Evolutionary conservation across 495 filamentous ascomycete species (phyloP).

Genomic region (Tetracladium setigerum): DNA sequence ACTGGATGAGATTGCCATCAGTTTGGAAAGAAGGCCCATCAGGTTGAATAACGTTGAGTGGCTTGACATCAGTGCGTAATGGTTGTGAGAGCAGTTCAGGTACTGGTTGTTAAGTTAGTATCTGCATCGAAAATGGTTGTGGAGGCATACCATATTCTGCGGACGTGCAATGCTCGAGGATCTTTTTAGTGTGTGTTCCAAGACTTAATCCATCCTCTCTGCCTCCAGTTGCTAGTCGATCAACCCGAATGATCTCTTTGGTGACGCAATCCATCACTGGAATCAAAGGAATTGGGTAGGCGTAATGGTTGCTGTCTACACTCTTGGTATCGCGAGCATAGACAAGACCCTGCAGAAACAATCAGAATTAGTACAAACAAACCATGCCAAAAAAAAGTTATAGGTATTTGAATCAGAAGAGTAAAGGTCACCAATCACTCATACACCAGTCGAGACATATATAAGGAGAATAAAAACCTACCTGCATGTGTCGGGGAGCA

Average conservation of each 20-base stretch:
- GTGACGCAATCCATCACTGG: conserved; percentile 65
- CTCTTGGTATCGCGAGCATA: conserved; percentile 43
- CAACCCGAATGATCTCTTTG: conserved; percentile 52
- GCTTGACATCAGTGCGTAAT: conserved; percentile 60
- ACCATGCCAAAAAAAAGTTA: conserved; percentile 39
- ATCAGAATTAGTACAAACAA: conserved; percentile 52
- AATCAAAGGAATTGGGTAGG: conserved; percentile 67
- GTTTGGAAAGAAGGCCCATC: conserved; percentile 66
- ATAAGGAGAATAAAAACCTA: background rate
- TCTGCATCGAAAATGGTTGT: conserved; percentile 29
- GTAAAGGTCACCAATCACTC: conserved; percentile 40
- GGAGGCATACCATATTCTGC: conserved; percentile 44
- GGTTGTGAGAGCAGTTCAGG: conserved; percentile 57
- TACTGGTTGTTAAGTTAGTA: conserved; percentile 16
- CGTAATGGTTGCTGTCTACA: conserved; percentile 67
- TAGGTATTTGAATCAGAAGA: conserved; percentile 41
- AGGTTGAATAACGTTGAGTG: conserved; percentile 65
- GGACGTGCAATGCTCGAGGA: conserved; percentile 43
- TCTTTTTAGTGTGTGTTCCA: conserved; percentile 40
- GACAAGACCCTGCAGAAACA: conserved; percentile 51
- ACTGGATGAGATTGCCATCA: conserved; percentile 43
- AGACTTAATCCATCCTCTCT: conserved; percentile 38
- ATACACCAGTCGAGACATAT: background rate
- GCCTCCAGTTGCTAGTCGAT: conserved; percentile 52
- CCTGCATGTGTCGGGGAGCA: background rate